Base-by-base conservation (phyloP, 345 rosid genomes). In the Lepidium aucheri region DNA sequence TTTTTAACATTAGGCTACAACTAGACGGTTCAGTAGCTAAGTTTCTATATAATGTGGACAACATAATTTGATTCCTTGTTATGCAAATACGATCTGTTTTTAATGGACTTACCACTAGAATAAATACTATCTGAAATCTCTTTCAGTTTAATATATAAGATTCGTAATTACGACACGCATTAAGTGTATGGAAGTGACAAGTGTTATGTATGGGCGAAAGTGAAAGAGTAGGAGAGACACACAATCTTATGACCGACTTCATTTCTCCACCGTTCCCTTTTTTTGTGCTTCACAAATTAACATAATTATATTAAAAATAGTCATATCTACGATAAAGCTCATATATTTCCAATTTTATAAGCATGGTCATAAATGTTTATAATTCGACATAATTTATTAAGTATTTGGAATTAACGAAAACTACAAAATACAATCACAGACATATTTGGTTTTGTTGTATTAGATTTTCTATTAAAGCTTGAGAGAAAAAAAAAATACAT, bases 181-280 rank as follows among this genome's bases (percentile, higher is more conserved):
- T 5, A 28, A 5, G 32, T 54, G 46, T 20, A 59, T 47, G 59
- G 68, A 59, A 32, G 44, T 6, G 13, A 45, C 8, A 57, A 63
- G 24, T 28, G 39, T 52, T 65, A 58, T 65, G 76, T 65, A 58
- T 73, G 72, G 67, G 56, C 40, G 77, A 73, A 42, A 16, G 36
- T 65, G 76, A 73, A 51, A 65, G 67, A 73, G 41, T 24, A 18
- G 22, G 15, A 40, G 28, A 22, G 13, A 16, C 13, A 58, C 42
- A 63, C 40, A 53, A 62, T 33, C 46, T 9, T 49, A 50, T 26
- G 42, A 59, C 20, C 46, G n/a, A 24, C 60, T 16, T 49, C 24
- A 50, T 16, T 49, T 49, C 65, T 50, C 52, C 44, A 69, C 72
- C 72, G 15, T 18, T 56, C 49, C 49, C 10, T 56, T 58, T 46